Percentiles rank a stretch among this genome's conserved stretches.
Conservation (phyloP, 331 rosid genomes). For the Stylosanthes scabra region DNA sequence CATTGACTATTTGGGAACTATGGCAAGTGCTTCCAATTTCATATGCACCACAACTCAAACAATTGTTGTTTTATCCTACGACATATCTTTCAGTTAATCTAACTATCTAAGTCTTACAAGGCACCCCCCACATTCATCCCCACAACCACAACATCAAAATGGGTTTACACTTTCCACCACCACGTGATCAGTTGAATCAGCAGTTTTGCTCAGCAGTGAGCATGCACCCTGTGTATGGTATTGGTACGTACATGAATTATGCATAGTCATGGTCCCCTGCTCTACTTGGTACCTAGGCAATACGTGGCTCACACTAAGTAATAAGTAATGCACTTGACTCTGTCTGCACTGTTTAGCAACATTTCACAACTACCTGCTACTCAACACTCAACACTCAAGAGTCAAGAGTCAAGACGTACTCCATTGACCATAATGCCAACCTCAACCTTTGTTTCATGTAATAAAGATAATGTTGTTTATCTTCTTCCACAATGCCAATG, state of each 20-base stretch:
- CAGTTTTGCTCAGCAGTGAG: not conserved
- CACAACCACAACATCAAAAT: not conserved
- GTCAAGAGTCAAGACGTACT: not conserved
- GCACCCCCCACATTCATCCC: not conserved
- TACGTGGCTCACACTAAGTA: not conserved
- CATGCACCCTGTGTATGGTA: not conserved
- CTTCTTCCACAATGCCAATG: slow-evolving; percentile 6
- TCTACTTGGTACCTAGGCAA: not conserved
- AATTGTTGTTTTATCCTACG: not conserved
- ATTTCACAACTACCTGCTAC: not conserved
- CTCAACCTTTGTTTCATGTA: not conserved
- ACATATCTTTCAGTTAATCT: not conserved
- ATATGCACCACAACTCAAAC: not conserved
- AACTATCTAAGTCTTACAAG: too few relatives aligned
- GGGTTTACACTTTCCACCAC: too few relatives aligned
- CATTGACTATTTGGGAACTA: too few relatives aligned
- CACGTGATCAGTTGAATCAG: not conserved
- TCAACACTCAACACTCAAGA: too few relatives aligned
- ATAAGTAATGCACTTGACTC: not conserved
- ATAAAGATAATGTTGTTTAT: not conserved
- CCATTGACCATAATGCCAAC: not conserved
- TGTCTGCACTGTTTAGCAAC: not conserved
- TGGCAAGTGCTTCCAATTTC: not conserved
- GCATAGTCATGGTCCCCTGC: not conserved
- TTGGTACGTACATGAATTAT: not conserved